Evolutionary conservation across 2,329 filamentous ascomycete species (phyloP).

Genomic region (Aspergillus costaricaensis): DNA sequence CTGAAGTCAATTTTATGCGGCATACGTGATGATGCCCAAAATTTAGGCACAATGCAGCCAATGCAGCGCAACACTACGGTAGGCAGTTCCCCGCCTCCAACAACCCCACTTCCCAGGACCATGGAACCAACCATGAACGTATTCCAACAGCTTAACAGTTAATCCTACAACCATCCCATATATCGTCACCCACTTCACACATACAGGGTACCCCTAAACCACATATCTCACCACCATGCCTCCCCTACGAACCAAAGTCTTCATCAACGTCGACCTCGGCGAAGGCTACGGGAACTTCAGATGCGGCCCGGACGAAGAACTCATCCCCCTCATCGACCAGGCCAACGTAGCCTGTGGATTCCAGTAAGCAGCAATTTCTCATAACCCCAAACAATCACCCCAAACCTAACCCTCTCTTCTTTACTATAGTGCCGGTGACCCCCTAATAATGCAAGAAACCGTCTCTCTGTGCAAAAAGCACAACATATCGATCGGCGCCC

Average conservation of each 20-base stretch:
- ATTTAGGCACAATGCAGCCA: not conserved
- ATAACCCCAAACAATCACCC: not conserved
- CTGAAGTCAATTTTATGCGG: too few relatives aligned
- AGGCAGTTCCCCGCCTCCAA: not conserved
- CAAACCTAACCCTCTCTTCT: not conserved
- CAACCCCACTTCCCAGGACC: not conserved
- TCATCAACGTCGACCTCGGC: constrained; percentile 16
- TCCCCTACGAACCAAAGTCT: constrained; percentile 11
- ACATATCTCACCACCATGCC: constrained; percentile 4
- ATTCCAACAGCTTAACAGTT: not conserved
- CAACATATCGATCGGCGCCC: constrained; percentile 60
- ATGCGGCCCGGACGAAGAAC: constrained; percentile 60
- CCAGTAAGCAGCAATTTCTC: constrained; percentile 34
- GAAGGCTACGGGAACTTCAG: constrained; percentile 47
- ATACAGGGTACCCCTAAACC: not conserved
- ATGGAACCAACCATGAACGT: not conserved
- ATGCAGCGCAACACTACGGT: not conserved
- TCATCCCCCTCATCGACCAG: constrained; percentile 63
- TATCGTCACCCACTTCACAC: not conserved
- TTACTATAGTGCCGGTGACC: constrained; percentile 53
- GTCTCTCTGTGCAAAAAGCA: constrained; percentile 60
- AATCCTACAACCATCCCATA: not conserved
- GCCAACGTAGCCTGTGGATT: constrained; percentile 65
- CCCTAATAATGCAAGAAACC: constrained; percentile 64
- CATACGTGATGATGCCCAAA: not conserved